Conservation (phyloP, 2,329 filamentous ascomycete species). For the Dendryphion nanum region DNA sequence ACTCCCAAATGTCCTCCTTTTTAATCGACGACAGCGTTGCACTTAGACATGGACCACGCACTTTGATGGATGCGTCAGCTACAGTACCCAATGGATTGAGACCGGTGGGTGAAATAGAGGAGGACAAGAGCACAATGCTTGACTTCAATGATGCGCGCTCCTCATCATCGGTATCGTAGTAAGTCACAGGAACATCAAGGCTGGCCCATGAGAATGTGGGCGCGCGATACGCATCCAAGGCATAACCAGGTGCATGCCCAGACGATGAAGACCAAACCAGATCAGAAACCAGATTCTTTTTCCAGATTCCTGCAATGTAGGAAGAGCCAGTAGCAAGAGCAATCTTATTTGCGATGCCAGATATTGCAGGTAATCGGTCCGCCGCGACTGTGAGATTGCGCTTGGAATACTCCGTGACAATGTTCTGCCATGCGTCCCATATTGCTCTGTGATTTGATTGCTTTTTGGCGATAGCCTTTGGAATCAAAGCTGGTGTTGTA, state of each 20-base stretch:
- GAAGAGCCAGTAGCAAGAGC: conserved; percentile 24
- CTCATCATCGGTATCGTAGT: conserved; percentile 19
- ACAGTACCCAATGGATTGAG: conserved; percentile 29
- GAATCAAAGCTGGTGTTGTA: conserved; percentile 32
- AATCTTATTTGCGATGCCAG: conserved; percentile 34
- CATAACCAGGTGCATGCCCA: conserved; percentile 4
- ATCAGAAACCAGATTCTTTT: conserved; percentile 27
- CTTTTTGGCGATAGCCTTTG: conserved; percentile 28
- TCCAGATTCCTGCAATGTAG: conserved; percentile 37
- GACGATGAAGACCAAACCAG: conserved; percentile 24
- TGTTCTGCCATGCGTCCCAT: conserved; percentile 32
- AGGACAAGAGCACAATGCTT: conserved; percentile 15
- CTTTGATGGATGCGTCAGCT: conserved; percentile 17
- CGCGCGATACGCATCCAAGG: conserved; percentile 23
- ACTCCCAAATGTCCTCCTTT: conserved; percentile 16
- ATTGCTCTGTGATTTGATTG: conserved; percentile 11
- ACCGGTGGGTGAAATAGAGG: conserved; percentile 14
- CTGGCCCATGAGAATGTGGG: conserved; percentile 36
- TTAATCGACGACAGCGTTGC: conserved; percentile 16
- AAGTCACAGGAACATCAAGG: conserved; percentile 23
- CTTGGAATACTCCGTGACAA: conserved; percentile 30
- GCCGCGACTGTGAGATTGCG: conserved; percentile 23
- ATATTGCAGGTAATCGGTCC: conserved; percentile 34
- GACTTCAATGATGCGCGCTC: conserved; percentile 17
- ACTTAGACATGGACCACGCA: conserved; percentile 20